Evolutionary conservation across 1,139 yeast genomes (phyloP), one percentile per base, ranked within the genome.

Genomic region (Kurtzmaniella quercitrusa): DNA sequence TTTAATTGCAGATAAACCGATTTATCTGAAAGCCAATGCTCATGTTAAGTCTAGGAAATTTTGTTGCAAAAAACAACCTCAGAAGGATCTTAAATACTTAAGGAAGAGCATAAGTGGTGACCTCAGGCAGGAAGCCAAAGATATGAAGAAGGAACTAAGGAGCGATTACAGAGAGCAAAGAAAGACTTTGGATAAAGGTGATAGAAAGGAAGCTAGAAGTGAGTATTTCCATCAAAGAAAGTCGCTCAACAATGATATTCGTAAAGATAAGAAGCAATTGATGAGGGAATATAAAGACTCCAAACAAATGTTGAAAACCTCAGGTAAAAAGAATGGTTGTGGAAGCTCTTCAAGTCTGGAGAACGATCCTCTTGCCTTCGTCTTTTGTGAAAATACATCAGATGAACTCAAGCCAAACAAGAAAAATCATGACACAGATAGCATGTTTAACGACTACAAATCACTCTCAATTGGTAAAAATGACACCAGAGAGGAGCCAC

Each of bases 11-110:
- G 67, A 68, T 45, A 68, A 68, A 47, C 78, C 77, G 3, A 71
- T 72, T 19, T 72, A 72, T 44, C 54, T 62, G 34, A 62, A 66
- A 23, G 76, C 75, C 34, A 71, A 70, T 47, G 60, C 60, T 44
- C 69, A 64, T 44, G 54, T 65, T n/a, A 57, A 56, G 55, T 56
- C 50, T 49, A 45, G 46, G 45, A 50, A 45, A 45, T 47, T 41
- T 18, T 40, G 45, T 3, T 32, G 35, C 11, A 37, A 44, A 43
- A 39, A 44, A 40, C 39, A 39, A 37, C 28, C 41, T 38, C 16
- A 46, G 43, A 40, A 50, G 38, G 42, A 40, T 32, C 18, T 49
- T 41, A 9, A 48, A 14, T n/a, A 15, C 3, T 15, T 22, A 17
- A 11, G 23, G 5, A 47, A 33, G 48, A 47, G 41, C 33, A 40